Percentiles rank a stretch among this genome's conserved stretches.
Conservation (phyloP, 1,284 basidiomycete genomes). For the Rugiboletus extremiorientalis region DNA sequence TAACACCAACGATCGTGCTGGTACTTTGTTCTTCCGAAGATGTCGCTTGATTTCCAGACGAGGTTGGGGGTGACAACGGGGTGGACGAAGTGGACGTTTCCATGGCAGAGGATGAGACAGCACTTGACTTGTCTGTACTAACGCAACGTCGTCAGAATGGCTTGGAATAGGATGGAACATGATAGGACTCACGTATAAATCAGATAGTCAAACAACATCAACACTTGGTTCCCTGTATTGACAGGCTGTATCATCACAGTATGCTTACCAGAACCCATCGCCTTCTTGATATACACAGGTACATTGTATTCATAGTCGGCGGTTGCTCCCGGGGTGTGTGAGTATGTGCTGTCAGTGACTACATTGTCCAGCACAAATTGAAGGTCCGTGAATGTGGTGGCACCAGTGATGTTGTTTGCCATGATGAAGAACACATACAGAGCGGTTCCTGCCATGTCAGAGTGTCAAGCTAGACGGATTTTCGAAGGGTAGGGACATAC, state of each 20-base stretch:
- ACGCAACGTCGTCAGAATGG: neutral
- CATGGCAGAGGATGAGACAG: neutral
- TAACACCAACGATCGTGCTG: constrained; percentile 8
- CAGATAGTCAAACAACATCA: constrained; percentile 19
- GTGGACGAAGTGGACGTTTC: neutral
- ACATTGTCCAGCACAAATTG: constrained; percentile 11
- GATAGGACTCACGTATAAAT: constrained; percentile 15
- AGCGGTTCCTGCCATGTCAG: constrained; percentile 9
- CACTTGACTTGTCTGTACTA: constrained; percentile 5
- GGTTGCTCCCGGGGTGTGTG: neutral
- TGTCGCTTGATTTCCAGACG: neutral
- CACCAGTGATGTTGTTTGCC: neutral
- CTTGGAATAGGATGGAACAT: fast-evolving
- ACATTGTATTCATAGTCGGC: constrained; percentile 17
- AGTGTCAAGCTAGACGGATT: neutral
- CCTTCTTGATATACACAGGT: constrained; percentile 12
- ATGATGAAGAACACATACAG: constrained; percentile 24
- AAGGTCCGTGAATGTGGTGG: constrained; percentile 1
- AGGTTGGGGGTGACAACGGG: neutral
- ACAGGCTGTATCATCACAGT: constrained; percentile 8
- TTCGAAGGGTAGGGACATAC: neutral
- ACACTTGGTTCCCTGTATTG: neutral
- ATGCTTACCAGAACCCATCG: constrained; percentile 8
- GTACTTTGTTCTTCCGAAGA: neutral
- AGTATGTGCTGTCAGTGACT: neutral